A percentile compares a stretch with the other conserved stretches of the same genome.
phyloP scores from a whole-genome alignment of 306 rosid genomes.

The Cucumis cinereus region DNA sequence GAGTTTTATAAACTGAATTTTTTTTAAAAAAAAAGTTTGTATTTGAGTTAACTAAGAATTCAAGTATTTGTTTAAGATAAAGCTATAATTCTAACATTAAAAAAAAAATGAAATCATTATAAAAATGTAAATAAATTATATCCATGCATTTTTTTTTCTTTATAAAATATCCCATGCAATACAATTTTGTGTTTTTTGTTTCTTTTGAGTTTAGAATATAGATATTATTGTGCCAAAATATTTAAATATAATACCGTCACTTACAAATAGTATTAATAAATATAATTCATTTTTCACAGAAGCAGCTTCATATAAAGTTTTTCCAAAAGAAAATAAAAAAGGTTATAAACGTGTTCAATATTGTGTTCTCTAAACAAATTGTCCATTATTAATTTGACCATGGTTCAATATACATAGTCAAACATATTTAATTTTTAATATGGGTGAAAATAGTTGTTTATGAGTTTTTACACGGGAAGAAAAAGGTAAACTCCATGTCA shows the following conservation, averaged over 20 bases:
- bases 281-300: not conserved
- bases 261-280: not conserved
- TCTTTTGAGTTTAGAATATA: no score
- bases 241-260: not conserved
- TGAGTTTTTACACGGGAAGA: not conserved
- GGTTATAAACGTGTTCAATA: not conserved
- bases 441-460: not conserved
- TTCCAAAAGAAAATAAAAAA: not conserved
- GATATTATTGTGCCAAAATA: not conserved
- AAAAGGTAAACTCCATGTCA: no score
- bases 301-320: not conserved
- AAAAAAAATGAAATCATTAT: no score
- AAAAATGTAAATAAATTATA: no score
- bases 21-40: no score
- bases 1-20: no score
- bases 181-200: not conserved
- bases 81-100: no score
- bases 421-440: not conserved
- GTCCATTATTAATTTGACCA: not conserved
- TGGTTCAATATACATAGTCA: not conserved
- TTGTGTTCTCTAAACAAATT: not conserved
- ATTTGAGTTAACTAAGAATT: no score
- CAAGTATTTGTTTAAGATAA: no score
- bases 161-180: not conserved
- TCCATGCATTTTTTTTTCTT: not conserved